Evolutionary conservation across 2,329 filamentous ascomycete species (phyloP).

Genomic region (Paracoccidioides lutzii): DNA sequence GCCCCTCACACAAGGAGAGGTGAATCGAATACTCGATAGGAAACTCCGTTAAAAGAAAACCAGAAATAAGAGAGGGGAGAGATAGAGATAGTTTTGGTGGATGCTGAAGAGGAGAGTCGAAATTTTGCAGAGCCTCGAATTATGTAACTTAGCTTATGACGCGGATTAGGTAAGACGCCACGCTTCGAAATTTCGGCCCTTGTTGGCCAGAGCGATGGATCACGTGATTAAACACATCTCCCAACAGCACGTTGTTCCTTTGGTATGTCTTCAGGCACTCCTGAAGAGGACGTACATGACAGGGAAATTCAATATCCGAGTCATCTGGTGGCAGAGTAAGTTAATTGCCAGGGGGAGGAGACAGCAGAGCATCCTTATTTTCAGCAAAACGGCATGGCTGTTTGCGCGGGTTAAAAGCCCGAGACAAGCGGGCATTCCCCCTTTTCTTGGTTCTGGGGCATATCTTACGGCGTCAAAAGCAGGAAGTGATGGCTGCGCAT

Average conservation of each 20-base stretch:
- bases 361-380: no score
- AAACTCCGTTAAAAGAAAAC: constrained; percentile 6
- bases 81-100: background rate
- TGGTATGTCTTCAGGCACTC: no score
- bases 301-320: no score
- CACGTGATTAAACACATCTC: constrained; percentile 10
- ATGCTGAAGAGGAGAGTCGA: background rate
- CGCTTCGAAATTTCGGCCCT: background rate
- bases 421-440: no score
- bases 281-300: no score
- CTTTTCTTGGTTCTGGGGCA: background rate
- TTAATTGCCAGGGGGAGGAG: no score
- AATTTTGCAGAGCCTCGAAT: background rate
- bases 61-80: constrained; percentile 6
- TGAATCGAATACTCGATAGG: constrained; percentile 5
- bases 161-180: background rate
- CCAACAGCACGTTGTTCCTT: no score
- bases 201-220: constrained; percentile 7
- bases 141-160: background rate
- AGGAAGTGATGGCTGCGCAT: background rate
- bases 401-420: no score
- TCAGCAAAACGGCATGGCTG: background rate
- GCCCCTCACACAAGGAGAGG: constrained; percentile 1
- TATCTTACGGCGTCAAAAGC: background rate
- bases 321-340: no score